phyloP scores from a whole-genome alignment of 2,329 filamentous ascomycete genomes.

The Zymoseptoria ardabiliae region DNA sequence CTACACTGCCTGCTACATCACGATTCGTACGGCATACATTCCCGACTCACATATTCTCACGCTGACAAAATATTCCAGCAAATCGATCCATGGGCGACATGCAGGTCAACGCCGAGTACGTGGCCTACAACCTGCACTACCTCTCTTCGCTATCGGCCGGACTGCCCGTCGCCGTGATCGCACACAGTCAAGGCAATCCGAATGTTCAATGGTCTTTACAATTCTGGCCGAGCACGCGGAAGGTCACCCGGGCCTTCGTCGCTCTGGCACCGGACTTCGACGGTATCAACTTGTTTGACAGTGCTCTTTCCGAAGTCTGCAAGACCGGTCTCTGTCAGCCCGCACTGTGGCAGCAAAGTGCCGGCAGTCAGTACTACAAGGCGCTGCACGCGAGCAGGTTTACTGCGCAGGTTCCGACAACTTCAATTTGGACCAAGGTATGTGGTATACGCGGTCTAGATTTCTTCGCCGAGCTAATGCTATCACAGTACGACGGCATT shows the following conservation, averaged over 20 bases:
- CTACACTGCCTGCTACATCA: slow-evolving; percentile 28
- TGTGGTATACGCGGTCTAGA: background rate
- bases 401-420: slow-evolving; percentile 23
- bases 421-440: slow-evolving; percentile 23
- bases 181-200: slow-evolving; percentile 26
- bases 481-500: slow-evolving; percentile 19
- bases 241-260: slow-evolving; percentile 21
- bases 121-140: slow-evolving; percentile 26
- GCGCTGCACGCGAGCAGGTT: slow-evolving; percentile 22
- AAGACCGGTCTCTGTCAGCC: slow-evolving; percentile 22
- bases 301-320: slow-evolving; percentile 19
- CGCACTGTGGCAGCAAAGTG: slow-evolving; percentile 25
- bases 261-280: slow-evolving; percentile 25
- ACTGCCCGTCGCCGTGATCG: slow-evolving; percentile 21
- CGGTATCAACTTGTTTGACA: slow-evolving; percentile 21
- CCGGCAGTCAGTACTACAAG: slow-evolving; percentile 24
- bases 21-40: slow-evolving; percentile 16
- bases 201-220: slow-evolving; percentile 27
- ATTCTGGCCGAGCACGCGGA: slow-evolving; percentile 26
- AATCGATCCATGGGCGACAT: slow-evolving; percentile 27
- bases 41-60: background rate
- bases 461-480: background rate
- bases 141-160: slow-evolving; percentile 22
- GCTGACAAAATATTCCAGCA: slow-evolving; percentile 7
- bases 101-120: slow-evolving; percentile 27